Conservation (phyloP, 1,284 basidiomycete genomes). For the Retiboletus flavoniger region DNA sequence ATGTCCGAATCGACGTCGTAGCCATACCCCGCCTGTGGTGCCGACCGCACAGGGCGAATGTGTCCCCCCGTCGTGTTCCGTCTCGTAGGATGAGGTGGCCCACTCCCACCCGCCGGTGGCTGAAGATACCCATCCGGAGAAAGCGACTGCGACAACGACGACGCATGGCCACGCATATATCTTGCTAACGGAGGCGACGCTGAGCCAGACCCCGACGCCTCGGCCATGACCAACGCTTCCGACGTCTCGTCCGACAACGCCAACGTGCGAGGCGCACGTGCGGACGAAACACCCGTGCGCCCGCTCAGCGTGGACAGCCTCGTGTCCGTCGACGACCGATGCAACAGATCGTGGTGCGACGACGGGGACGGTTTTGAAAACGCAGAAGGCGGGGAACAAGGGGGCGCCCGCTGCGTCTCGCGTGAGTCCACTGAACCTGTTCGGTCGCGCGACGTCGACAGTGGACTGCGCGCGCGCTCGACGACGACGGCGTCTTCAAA, state of each 20-base stretch:
- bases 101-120: constrained; percentile 37
- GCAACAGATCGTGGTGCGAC: constrained; percentile 20
- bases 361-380: constrained; percentile 11
- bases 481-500: constrained; percentile 36
- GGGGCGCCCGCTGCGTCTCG: constrained; percentile 21
- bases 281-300: constrained; percentile 28
- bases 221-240: constrained; percentile 10
- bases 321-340: constrained; percentile 51
- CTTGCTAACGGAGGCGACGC: constrained; percentile 16
- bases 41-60: constrained; percentile 23
- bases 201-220: constrained; percentile 13
- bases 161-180: constrained; percentile 16
- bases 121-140: constrained; percentile 54
- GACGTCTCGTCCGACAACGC: constrained; percentile 14
- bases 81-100: constrained; percentile 45
- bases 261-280: constrained; percentile 21
- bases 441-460: constrained; percentile 22
- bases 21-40: constrained; percentile 23
- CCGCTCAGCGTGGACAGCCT: constrained; percentile 37
- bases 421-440: constrained; percentile 30
- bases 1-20: constrained; percentile 38
- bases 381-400: constrained; percentile 28
- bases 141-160: constrained; percentile 23
- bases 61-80: constrained; percentile 53
- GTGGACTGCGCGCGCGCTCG: constrained; percentile 13